Conservation (phyloP, 2,329 filamentous ascomycete species). For the Zymoseptoria crescenta region DNA sequence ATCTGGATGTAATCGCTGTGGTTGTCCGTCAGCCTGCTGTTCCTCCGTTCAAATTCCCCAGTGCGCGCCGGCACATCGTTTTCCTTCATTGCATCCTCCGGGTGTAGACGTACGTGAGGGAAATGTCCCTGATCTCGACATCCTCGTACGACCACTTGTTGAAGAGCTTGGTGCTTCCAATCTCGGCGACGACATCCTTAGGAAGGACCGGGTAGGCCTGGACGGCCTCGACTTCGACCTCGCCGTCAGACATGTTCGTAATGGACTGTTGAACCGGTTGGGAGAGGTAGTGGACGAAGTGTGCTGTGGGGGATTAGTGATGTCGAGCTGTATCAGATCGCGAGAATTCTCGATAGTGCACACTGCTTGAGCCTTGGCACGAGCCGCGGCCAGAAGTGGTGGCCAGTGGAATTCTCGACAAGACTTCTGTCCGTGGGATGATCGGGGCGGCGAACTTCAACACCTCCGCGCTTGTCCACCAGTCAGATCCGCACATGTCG, state of each 20-base stretch:
- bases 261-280: neutral
- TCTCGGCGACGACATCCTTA: constrained; percentile 84
- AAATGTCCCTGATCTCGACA: constrained; percentile 99
- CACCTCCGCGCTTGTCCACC: neutral
- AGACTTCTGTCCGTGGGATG: neutral
- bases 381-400: neutral
- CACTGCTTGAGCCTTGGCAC: neutral
- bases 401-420: neutral
- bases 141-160: constrained; percentile 98
- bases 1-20: constrained; percentile 98
- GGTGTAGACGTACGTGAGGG: constrained; percentile 74
- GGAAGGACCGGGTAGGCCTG: constrained; percentile 73
- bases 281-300: too few species aligned
- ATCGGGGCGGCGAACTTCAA: neutral
- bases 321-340: too few species aligned
- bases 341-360: neutral
- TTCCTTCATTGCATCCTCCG: constrained; percentile 6
- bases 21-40: constrained; percentile 19
- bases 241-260: constrained; percentile 84
- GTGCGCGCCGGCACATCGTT: neutral
- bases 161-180: constrained; percentile 92
- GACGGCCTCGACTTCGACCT: constrained; percentile 90
- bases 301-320: too few species aligned
- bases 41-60: constrained; percentile 19
- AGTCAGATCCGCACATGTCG: neutral